Base-by-base conservation (phyloP, 2,329 filamentous ascomycete genomes). In the Thyridium curvatum region DNA sequence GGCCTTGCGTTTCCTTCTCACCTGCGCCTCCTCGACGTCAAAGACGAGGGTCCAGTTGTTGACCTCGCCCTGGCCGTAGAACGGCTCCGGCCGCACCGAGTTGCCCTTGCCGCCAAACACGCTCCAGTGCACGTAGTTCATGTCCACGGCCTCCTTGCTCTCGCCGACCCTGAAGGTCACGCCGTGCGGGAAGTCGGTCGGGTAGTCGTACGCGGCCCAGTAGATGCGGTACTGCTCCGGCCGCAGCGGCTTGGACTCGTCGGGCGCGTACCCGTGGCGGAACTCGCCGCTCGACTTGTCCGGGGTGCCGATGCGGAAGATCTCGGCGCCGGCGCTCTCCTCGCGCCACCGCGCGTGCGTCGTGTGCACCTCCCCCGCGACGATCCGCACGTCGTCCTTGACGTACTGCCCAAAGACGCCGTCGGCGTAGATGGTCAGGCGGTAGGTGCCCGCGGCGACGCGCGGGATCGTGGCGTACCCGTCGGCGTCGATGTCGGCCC, bases 91-190 rank as follows among this genome's bases (percentile, higher is more conserved):
- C 1, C 72, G 62, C 4, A 63, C 38, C 12, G 55, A 66, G 53
- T 78, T 72, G 2, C 62, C 72, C 18, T 71, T 60, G 6, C 73
- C 72, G 2, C 77, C 77, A 47, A 79, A 82, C 8, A 78, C 75
- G 41, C 70, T 74, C 79, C 78, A 83, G 52, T 83, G 79, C 4
- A 82, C 71, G 40, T 81, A 81, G 55, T 83, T 83, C 43, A 79
- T 62, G 47, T 79, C 74, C 10, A 58, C 53, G 0, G 56, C 58
- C 14, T 61, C 62, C 18, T 74, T 55, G 43, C 68, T 71, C 50
- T 69, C 55, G 9, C 77, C 77, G 2, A 83, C 68, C 12, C 68
- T 66, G 58, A 74, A 84, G 16, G 60, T 64, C 1, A 83, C 66
- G 4, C 79, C 77, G 0, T 70, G 46, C 0, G 78, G 77, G 47